phyloP scores from a whole-genome alignment of 2,329 filamentous ascomycete species.

The Grosmannia huntii region DNA sequence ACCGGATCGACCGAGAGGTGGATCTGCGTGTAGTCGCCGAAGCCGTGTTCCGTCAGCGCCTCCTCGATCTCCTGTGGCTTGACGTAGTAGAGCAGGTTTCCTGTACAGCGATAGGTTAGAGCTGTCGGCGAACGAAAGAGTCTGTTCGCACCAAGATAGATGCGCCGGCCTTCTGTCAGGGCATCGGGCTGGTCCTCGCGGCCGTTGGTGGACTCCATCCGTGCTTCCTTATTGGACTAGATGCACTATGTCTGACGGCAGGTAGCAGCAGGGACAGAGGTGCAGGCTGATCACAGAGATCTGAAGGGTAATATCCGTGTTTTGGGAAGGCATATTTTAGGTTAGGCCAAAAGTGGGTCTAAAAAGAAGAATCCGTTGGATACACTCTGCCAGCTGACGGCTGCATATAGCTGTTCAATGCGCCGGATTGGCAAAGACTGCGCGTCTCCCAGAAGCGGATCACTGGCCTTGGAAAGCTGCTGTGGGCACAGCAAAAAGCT shows the following conservation, averaged over 20 bases:
- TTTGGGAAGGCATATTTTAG: not conserved
- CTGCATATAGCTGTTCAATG: no score
- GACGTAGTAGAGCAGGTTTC: slow-evolving; percentile 49
- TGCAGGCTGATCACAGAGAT: not conserved
- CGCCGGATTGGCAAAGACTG: no score
- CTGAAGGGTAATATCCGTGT: not conserved
- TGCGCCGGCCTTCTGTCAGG: slow-evolving; percentile 8
- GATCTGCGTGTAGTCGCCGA: slow-evolving; percentile 36
- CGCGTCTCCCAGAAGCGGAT: no score
- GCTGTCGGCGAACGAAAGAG: not conserved
- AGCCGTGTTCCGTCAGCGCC: slow-evolving; percentile 20
- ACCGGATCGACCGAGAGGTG: slow-evolving; percentile 58
- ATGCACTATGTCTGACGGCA: not conserved
- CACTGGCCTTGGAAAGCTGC: no score
- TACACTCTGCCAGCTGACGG: no score
- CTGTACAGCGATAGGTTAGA: slow-evolving; percentile 26
- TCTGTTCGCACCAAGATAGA: slow-evolving; percentile 8
- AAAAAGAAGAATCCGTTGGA: not conserved
- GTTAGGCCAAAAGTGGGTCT: not conserved
- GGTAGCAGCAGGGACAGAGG: no score
- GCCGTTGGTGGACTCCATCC: slow-evolving; percentile 4
- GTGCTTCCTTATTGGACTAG: not conserved
- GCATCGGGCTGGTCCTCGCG: slow-evolving; percentile 3
- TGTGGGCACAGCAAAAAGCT: not conserved
- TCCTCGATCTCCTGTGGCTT: slow-evolving; percentile 23